A percentile compares a stretch with the other conserved stretches of the same genome.
phyloP scores from a whole-genome alignment of 2,329 filamentous ascomycete species.

The Capronia americana region DNA sequence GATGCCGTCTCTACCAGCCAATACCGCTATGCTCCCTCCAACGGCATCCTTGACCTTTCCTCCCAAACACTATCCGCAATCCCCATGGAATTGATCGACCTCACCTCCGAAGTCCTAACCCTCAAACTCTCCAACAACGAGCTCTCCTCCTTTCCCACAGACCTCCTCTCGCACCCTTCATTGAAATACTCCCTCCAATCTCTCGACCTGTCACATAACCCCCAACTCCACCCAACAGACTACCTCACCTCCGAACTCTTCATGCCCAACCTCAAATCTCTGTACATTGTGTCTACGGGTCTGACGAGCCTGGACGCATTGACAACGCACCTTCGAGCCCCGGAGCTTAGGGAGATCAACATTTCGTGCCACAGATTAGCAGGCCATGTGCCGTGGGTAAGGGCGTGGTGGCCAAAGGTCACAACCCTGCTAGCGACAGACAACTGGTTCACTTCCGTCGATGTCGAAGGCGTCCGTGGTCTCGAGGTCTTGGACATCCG shows the following conservation, averaged over 20 bases:
- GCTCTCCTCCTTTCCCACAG: conserved; percentile 70
- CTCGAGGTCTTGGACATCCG: conserved; percentile 77
- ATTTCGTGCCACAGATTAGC: conserved; percentile 82
- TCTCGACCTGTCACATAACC: conserved; percentile 78
- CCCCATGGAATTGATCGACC: conserved; percentile 61
- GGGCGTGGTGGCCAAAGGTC: conserved; percentile 71
- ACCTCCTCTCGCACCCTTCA: conserved; percentile 72
- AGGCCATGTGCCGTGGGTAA: conserved; percentile 68
- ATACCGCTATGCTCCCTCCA: conserved; percentile 27
- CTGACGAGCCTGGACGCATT: conserved; percentile 74
- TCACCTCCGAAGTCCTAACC: conserved; percentile 55
- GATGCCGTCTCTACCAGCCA: not conserved
- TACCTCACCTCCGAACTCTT: conserved; percentile 72
- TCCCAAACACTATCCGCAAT: conserved; percentile 54
- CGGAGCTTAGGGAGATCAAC: conserved; percentile 76
- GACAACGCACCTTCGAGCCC: conserved; percentile 71
- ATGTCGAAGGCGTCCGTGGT: conserved; percentile 75
- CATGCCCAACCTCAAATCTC: conserved; percentile 75
- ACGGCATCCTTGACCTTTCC: conserved; percentile 69
- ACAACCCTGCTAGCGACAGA: conserved; percentile 75
- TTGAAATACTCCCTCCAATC: conserved; percentile 66
- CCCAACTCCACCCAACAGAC: conserved; percentile 63
- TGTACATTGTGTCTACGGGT: conserved; percentile 77
- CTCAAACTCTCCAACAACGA: conserved; percentile 74
- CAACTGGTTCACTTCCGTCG: conserved; percentile 77